Base-by-base conservation (phyloP, 768 basidiomycete genomes). In the Daedaleopsis nitida region DNA sequence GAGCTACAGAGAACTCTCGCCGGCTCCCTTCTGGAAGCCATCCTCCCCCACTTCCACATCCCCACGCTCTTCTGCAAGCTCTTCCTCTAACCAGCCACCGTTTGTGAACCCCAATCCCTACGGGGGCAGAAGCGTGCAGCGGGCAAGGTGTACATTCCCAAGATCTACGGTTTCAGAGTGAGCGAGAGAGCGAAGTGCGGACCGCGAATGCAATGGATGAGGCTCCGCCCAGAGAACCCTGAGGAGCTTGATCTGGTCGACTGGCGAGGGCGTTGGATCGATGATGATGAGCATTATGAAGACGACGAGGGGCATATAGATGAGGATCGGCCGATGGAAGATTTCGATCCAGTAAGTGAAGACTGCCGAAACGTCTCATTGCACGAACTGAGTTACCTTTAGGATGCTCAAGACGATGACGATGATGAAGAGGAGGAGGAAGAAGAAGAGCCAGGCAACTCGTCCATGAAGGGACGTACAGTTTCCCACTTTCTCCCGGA, bases 161-260 rank as follows among this genome's bases (percentile, higher is more conserved):
- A 90, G 73, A 96, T 99, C 70, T 98, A 98, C 68, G 97, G 97
- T 0, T 99, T 99, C 83, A 92, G 90, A 76, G 96, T 99, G 27
- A 95, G 90, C 71, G 97, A 99, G 73, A 81, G 92, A 54, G 94
- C 97, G 12, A 91, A 94, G 73, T 92, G 86, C 68, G 97, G 97
- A 5, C 97, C 97, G 14, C 82, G 97, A 60, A 98, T 99, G 96
- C 88, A 89, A 69, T 99, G 97, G 97, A 74, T 98, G 74, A 82
- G 97, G 57, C 73, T 94, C 74, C 80, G 96, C 60, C 96, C 96
- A 35, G 87, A 90, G 72, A 86, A 80, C 59, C 82, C 87, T 1
- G 83, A 84, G 57, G 93, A 96, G 68, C 74, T 98, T 68, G 93
- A 95, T 66, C 78, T 82, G 69, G 95, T 97, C 34, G 96, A 97